Conservation (phyloP, 805 yeast species). For the Metschnikowia vanudenii region DNA sequence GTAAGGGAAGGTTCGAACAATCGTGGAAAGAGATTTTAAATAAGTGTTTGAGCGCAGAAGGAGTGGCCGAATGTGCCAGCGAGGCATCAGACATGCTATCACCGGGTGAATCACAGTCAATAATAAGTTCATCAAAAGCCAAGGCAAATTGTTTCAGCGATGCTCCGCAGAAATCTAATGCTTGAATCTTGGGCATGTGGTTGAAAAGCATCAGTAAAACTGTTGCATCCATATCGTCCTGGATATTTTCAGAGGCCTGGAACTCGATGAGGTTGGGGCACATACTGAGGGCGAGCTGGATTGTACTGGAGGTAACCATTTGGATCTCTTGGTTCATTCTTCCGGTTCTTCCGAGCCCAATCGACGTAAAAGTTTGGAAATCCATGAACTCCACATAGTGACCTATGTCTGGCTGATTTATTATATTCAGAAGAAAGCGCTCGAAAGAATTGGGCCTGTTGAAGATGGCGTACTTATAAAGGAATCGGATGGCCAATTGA, state of each 20-base stretch:
- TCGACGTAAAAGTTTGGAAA: conserved; percentile 83
- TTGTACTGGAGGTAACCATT: conserved; percentile 78
- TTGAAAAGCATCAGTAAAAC: conserved; percentile 58
- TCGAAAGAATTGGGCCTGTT: conserved; percentile 81
- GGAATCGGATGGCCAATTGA: conserved; percentile 53
- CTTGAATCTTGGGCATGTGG: conserved; percentile 52
- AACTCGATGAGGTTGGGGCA: conserved; percentile 76
- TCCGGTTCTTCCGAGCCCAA: conserved; percentile 86
- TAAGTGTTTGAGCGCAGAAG: conserved; percentile 15
- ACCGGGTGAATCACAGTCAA: conserved; percentile 13
- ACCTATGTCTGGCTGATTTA: conserved; percentile 46
- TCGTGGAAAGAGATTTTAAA: conserved; percentile 76
- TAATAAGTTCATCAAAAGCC: conserved; percentile 50
- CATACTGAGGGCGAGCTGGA: conserved; percentile 56
- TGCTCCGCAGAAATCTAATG: conserved; percentile 88
- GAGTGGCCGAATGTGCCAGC: conserved; percentile 1
- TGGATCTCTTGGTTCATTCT: conserved; percentile 89
- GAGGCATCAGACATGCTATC: conserved; percentile 7
- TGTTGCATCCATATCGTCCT: conserved; percentile 68
- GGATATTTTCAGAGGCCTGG: conserved; percentile 80
- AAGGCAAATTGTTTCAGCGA: conserved; percentile 60
- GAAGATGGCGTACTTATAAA: conserved; percentile 68
- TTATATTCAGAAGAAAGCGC: conserved; percentile 58
- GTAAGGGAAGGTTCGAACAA: conserved; percentile 71
- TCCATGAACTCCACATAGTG: conserved; percentile 73